Evolutionary conservation across 192 early-diverging fungal species (phyloP), one percentile per base, ranked within the genome.

Genomic region (Entomortierella parvispora): DNA sequence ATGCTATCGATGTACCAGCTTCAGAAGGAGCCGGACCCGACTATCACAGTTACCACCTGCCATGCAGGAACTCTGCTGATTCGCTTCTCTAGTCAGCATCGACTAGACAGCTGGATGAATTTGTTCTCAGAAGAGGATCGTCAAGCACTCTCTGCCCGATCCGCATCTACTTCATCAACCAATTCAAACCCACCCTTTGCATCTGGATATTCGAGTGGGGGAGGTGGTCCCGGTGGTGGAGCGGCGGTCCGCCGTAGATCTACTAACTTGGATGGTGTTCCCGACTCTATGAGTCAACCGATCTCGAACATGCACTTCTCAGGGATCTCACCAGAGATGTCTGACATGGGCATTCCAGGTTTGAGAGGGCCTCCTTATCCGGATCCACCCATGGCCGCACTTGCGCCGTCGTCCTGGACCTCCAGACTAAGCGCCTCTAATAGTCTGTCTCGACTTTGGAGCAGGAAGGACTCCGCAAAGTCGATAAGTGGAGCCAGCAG

Each of bases 1-100:
- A 74, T 74, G 71, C 25, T 65, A 2, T 65, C 71, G 12, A 74
- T 74, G 71, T 51, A 20, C 8, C 57, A 66, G 32, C 31, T 61
- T 0, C 26, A 58, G 8, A n/a, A 18, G 14, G 69, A 58, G 28
- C n/a, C 54, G 3, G 62, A 74, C 17, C 56, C 63, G 7, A 34
- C 32, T 0, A 23, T 74, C 5, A 17, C 46, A 10, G 45, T 74
- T 9, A 60, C 48, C 23, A 37, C 63, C 15, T 56, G 33, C 2
- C 56, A 65, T 46, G 23, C 40, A 18, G 42, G 62, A 5, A 31
- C 56, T 5, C 48, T 74, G 5, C 32, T 65, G 17, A 60, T 74
- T 18, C 61, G 54, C 0, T 72, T 72, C 48, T 28, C 70, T 5
- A 65, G 46, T 17, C 57, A 65, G 23, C 26, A 37, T 7, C 56